Evolutionary conservation across 768 basidiomycete species (phyloP).

Genomic region (Auriculariales sp.): DNA sequence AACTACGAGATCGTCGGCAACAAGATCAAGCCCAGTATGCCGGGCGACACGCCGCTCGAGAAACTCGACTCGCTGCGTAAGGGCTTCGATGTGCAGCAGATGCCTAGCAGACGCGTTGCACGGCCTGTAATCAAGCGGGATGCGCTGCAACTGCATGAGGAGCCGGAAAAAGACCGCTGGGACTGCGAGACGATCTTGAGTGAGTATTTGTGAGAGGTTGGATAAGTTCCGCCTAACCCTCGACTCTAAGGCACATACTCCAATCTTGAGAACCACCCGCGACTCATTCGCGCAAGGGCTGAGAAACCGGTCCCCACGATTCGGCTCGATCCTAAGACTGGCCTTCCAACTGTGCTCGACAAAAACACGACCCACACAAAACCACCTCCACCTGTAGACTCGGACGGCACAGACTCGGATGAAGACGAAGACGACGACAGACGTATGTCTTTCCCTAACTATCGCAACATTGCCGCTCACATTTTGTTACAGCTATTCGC

Average conservation of each 20-base stretch:
- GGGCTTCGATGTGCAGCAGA: slow-evolving; percentile 49
- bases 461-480: slow-evolving; percentile 10
- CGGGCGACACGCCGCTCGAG: slow-evolving; percentile 55
- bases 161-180: slow-evolving; percentile 57
- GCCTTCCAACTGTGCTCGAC: slow-evolving; percentile 44
- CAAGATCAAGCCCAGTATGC: slow-evolving; percentile 37
- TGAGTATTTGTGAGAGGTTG: slow-evolving; percentile 25
- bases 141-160: slow-evolving; percentile 24
- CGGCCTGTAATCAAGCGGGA: slow-evolving; percentile 11
- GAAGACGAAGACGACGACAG: slow-evolving; percentile 26
- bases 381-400: slow-evolving; percentile 8
- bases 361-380: slow-evolving; percentile 8
- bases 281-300: slow-evolving; percentile 60
- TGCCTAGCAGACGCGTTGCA: slow-evolving; percentile 37
- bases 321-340: slow-evolving; percentile 57
- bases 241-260: slow-evolving; percentile 66
- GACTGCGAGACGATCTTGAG: slow-evolving; percentile 94
- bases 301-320: slow-evolving; percentile 45
- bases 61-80: slow-evolving; percentile 71
- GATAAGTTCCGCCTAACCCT: neutral
- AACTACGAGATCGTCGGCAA: slow-evolving; percentile 56
- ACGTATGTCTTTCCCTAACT: neutral
- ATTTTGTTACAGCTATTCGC: slow-evolving; percentile 17
- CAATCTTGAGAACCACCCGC: slow-evolving; percentile 96
- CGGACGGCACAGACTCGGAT: slow-evolving; percentile 21